Evolutionary conservation across 768 basidiomycete genomes (phyloP), one percentile per base, ranked within the genome.

Genomic region (Sistotremastrum niveocremeum): DNA sequence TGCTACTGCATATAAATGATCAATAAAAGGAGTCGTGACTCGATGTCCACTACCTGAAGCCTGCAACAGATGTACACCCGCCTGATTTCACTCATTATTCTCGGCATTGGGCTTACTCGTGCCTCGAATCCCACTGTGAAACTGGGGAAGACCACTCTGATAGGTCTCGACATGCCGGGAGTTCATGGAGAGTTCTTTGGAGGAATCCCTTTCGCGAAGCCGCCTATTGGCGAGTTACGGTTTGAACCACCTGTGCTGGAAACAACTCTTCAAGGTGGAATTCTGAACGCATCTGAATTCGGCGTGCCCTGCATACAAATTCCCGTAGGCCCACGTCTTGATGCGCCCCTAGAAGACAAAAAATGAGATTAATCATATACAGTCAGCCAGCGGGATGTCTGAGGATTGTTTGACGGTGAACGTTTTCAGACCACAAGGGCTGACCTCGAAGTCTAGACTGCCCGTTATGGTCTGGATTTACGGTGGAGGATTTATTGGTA

Each of bases 131-230:
- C 20, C 20, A 20, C 20, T 20, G 62, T 72, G 34, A 58, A 60
- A 20, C 48, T 72, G 7, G 68, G 68, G 6, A 50, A 52, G 5
- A 69, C 70, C 0, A 65, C 63, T 0, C 44, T 72, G 37, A 47
- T 60, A 10, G 72, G 72, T 12, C 54, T 58, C 20, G 59, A 60
- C 46, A 53, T 67, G 2, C 56, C 65, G 2, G 46, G 46, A 2
- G 50, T 67, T 12, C 56, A 62, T n/a, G 61, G 66, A 48, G 68
- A 71, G 38, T 72, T 72, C 57, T 72, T 71, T 56, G 70, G 70
- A 20, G 71, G 61, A 4, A 60, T 66, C 12, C 64, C 64, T 0
- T 66, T 54, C 41, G 64, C 66, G 4, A 52, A 64, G 47, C 58
- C 60, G 31, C 64, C 63, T 30, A 39, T 61, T 1, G 58, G 58